A percentile compares a stretch with the other conserved stretches of the same genome.
phyloP scores from a whole-genome alignment of 129 eudicot species.

The Chrysanthemum lavandulifolium region DNA sequence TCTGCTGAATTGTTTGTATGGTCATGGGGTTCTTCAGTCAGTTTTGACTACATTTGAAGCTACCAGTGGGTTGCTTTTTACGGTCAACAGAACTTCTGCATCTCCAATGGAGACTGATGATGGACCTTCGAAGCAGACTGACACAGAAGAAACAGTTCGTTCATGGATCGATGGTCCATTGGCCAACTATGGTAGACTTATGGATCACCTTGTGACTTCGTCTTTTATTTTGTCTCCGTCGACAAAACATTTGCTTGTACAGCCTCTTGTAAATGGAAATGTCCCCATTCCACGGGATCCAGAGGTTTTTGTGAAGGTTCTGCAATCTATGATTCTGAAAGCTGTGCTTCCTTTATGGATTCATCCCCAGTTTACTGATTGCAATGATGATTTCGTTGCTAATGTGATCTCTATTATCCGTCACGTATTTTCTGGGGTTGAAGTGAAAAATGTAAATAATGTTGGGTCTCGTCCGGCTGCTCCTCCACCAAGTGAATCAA shows the following conservation, averaged over 20 bases:
- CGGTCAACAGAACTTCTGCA: conserved; percentile 75
- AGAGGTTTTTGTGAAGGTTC: conserved; percentile 80
- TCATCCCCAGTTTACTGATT: conserved; percentile 75
- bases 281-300: conserved; percentile 76
- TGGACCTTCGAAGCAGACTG: conserved; percentile 44
- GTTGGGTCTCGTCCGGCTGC: conserved; percentile 58
- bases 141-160: conserved; percentile 52
- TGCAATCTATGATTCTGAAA: conserved; percentile 85
- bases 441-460: conserved; percentile 64
- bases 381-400: conserved; percentile 72
- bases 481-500: conserved; percentile 90
- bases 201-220: conserved; percentile 95
- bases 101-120: conserved; percentile 99
- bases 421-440: conserved; percentile 88
- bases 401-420: conserved; percentile 65
- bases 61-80: conserved; percentile 83
- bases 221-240: conserved; percentile 82
- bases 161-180: conserved; percentile 83
- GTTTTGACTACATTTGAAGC: conserved; percentile 96
- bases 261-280: conserved; percentile 67
- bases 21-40: conserved; percentile 74
- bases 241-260: conserved; percentile 86
- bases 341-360: conserved; percentile 89
- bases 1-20: conserved; percentile 74
- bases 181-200: conserved; percentile 77